Evolutionary conservation across 2,329 filamentous ascomycete species (phyloP).

Genomic region (Trichoderma aggressivum): DNA sequence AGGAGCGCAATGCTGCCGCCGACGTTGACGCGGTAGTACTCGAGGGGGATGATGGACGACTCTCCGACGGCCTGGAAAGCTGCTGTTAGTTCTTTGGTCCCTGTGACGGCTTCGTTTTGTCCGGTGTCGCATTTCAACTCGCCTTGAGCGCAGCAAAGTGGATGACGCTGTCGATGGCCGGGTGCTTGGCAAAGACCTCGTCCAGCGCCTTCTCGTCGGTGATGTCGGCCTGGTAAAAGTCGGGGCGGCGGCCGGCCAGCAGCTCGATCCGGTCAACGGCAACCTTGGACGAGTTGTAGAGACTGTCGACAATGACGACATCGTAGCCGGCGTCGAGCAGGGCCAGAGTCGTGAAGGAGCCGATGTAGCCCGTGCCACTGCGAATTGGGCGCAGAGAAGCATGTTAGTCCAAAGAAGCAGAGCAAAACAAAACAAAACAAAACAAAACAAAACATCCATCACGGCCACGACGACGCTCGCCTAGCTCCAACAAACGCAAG

Average conservation of each 20-base stretch:
- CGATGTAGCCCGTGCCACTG: slow-evolving; percentile 98
- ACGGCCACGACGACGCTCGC: not conserved
- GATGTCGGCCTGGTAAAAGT: slow-evolving; percentile 82
- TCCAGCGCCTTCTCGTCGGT: slow-evolving; percentile 82
- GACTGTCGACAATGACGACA: slow-evolving; percentile 92
- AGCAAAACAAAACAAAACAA: not conserved
- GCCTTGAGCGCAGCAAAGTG: slow-evolving; percentile 98
- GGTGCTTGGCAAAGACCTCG: slow-evolving; percentile 82
- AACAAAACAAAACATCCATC: not conserved
- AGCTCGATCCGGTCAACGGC: slow-evolving; percentile 93
- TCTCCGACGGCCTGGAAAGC: slow-evolving; percentile 79
- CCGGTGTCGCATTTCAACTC: slow-evolving; percentile 26
- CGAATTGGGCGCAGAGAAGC: not conserved
- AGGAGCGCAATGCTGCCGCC: slow-evolving; percentile 86
- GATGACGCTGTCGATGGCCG: slow-evolving; percentile 95
- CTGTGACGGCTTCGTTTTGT: not conserved
- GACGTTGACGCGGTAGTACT: slow-evolving; percentile 98
- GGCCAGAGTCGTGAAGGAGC: slow-evolving; percentile 90
- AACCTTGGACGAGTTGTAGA: slow-evolving; percentile 94
- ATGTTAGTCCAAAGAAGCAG: slow-evolving; percentile 21
- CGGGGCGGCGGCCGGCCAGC: slow-evolving; percentile 81
- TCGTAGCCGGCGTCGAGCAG: slow-evolving; percentile 94
- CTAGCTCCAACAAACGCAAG: not conserved
- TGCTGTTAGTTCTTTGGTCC: slow-evolving; percentile 4
- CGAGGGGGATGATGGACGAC: slow-evolving; percentile 86